A percentile compares a stretch with the other conserved stretches of the same genome.
Evolutionary conservation across 352 stramenopile genomes (phyloP).

Genomic region (Phytophthora niederhauseri): DNA sequence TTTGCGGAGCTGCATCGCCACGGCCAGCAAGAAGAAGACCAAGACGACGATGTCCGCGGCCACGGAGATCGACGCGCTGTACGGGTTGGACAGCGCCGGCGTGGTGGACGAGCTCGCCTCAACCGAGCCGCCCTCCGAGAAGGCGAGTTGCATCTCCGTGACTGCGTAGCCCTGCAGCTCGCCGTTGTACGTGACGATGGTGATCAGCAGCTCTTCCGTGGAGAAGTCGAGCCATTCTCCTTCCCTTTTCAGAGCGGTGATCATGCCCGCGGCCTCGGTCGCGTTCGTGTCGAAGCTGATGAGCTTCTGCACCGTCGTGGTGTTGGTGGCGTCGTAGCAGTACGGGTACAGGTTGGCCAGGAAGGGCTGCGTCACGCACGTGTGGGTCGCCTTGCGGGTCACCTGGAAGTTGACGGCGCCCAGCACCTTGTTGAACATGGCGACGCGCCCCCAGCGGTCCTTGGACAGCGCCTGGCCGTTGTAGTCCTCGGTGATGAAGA

Average conservation of each 20-base stretch:
- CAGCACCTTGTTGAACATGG: conserved; percentile 29
- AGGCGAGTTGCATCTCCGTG: conserved; percentile 43
- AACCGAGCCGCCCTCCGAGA: conserved; percentile 43
- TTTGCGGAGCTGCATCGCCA: conserved; percentile 27
- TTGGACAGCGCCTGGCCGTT: conserved; percentile 45
- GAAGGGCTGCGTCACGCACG: conserved; percentile 39
- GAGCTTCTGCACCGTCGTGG: conserved; percentile 28
- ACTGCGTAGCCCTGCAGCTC: conserved; percentile 53
- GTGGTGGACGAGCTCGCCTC: conserved; percentile 40
- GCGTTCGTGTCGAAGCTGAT: conserved; percentile 56
- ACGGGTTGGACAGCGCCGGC: conserved; percentile 42
- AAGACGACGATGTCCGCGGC: conserved; percentile 45
- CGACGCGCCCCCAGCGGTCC: conserved; percentile 28
- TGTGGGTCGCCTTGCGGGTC: conserved; percentile 20
- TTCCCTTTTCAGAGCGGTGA: conserved; percentile 33
- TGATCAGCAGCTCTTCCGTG: conserved; percentile 47
- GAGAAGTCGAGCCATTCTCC: conserved; percentile 52
- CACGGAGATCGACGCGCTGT: conserved; percentile 23
- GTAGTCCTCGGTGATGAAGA: conserved; percentile 61
- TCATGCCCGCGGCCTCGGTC: conserved; percentile 26
- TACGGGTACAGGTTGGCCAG: conserved; percentile 46
- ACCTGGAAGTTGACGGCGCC: conserved; percentile 40
- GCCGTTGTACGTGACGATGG: conserved; percentile 60
- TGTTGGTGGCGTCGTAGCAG: conserved; percentile 47
- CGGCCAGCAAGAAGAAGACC: conserved; percentile 35